Conservation (phyloP, 2,329 filamentous ascomycete species). For the Zymoseptoria ardabiliae region DNA sequence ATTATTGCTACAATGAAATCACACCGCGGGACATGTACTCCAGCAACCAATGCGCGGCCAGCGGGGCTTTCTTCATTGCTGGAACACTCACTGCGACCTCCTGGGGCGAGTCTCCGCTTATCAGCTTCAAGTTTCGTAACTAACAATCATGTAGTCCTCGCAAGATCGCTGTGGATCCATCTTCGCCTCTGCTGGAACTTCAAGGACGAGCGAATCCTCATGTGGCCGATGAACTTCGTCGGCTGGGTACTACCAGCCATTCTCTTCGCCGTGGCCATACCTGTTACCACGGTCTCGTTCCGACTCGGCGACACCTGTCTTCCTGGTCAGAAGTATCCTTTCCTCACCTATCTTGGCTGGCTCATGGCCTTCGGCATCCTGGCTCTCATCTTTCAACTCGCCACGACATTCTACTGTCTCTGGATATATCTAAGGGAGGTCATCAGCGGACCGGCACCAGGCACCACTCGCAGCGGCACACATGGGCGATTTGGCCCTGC, state of each 20-base stretch:
- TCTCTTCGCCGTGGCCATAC: slow-evolving; percentile 38
- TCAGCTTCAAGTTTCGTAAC: background rate
- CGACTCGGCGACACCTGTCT: slow-evolving; percentile 77
- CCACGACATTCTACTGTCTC: slow-evolving; percentile 32
- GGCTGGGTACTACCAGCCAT: slow-evolving; percentile 28
- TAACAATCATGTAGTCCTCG: slow-evolving; percentile 46
- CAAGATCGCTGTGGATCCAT: slow-evolving; percentile 33
- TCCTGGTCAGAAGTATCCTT: slow-evolving; percentile 55
- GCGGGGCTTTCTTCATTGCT: slow-evolving; percentile 67
- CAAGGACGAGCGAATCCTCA: slow-evolving; percentile 27
- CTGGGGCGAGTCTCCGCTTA: slow-evolving; percentile 48
- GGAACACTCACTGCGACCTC: slow-evolving; percentile 77
- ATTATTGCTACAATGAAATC: slow-evolving; percentile 73
- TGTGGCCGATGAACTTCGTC: slow-evolving; percentile 24
- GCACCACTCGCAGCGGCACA: background rate
- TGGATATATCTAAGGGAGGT: slow-evolving; percentile 26
- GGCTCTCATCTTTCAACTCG: slow-evolving; percentile 28
- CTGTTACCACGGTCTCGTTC: slow-evolving; percentile 31
- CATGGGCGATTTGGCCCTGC: background rate
- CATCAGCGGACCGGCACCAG: background rate
- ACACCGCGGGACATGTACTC: slow-evolving; percentile 78
- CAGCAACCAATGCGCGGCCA: slow-evolving; percentile 68
- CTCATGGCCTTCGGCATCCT: slow-evolving; percentile 28
- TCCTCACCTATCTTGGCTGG: slow-evolving; percentile 33
- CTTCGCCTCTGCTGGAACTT: slow-evolving; percentile 34